Conservation (phyloP, 352 stramenopile species). For the Phytophthora agathidicida region DNA sequence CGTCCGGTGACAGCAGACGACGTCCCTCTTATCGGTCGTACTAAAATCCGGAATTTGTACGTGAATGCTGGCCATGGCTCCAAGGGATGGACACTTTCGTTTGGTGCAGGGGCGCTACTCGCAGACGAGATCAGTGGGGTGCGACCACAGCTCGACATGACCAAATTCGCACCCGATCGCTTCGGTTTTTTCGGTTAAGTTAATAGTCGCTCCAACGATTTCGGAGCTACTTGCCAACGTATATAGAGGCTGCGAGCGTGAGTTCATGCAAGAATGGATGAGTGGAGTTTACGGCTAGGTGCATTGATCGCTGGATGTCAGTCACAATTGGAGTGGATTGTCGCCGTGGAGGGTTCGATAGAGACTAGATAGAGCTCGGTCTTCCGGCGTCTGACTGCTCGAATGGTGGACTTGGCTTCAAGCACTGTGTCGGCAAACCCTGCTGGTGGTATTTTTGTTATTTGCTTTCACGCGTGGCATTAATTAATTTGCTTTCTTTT, state of each 20-base stretch:
- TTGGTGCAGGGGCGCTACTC: conserved; percentile 75
- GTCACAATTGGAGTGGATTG: conserved; percentile 1
- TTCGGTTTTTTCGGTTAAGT: conserved; percentile 75
- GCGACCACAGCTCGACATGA: conserved; percentile 81
- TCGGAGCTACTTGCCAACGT: conserved; percentile 11
- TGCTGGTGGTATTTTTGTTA: conserved; percentile 26
- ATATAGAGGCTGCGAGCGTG: conserved; percentile 28
- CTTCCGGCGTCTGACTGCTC: conserved; percentile 2
- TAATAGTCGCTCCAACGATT: conserved; percentile 16
- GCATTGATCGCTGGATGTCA: conserved; percentile 3
- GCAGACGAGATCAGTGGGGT: conserved; percentile 83
- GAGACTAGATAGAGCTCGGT: conserved; percentile 35
- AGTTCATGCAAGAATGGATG: conserved; percentile 8
- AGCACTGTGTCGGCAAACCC: conserved; percentile 12
- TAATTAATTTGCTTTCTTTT: conserved; percentile 36
- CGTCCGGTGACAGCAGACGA: conserved; percentile 85
- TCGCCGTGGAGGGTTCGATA: conserved; percentile 24
- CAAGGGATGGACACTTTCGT: conserved; percentile 87
- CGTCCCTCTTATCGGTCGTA: conserved; percentile 82
- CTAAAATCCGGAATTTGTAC: conserved; percentile 81
- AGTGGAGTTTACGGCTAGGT: conserved; percentile 10
- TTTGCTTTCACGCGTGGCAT: conserved; percentile 29
- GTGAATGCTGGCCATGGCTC: conserved; percentile 87
- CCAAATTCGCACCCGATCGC: conserved; percentile 81
- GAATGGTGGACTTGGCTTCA: background rate